These are phyloP conservation scores for Leccinum subtestaceum DNA, from an alignment of 768 basidiomycete genomes.

Conservation along the genomic window DNA sequence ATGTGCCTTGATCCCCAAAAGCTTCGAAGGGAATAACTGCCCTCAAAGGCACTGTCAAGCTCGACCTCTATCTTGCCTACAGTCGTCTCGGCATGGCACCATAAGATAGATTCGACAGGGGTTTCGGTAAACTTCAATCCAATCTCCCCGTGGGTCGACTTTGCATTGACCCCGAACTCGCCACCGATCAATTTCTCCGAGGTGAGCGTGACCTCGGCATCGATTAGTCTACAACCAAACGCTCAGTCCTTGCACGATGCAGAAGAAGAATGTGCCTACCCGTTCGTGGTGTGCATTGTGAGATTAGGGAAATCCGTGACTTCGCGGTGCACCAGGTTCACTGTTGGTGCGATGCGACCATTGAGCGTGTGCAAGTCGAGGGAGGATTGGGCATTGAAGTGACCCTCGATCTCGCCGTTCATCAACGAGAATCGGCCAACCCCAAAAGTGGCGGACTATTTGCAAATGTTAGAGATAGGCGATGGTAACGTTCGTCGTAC, in stretches of 20 bases:
- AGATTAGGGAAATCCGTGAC: constrained; percentile 28
- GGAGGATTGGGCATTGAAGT: constrained; percentile 35
- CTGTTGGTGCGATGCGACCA: constrained; percentile 36
- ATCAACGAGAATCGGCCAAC: constrained; percentile 33
- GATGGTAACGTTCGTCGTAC: neutral
- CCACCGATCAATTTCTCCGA: constrained; percentile 31
- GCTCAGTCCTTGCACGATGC: constrained; percentile 1
- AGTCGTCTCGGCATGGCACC: constrained; percentile 29
- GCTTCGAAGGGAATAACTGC: constrained; percentile 34
- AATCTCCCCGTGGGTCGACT: constrained; percentile 31
- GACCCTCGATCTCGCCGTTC: constrained; percentile 47
- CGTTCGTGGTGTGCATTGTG: constrained; percentile 39
- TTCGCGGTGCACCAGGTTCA: constrained; percentile 35
- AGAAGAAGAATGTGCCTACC: constrained; percentile 30
- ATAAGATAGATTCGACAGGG: constrained; percentile 38
- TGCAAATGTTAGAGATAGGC: neutral
- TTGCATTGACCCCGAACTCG: constrained; percentile 32
- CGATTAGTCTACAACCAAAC: constrained; percentile 13
- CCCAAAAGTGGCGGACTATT: constrained; percentile 34
- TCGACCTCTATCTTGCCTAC: constrained; percentile 24
- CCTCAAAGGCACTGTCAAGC: constrained; percentile 42
- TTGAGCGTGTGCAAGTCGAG: constrained; percentile 41
- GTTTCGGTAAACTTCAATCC: constrained; percentile 26
- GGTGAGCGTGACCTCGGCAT: constrained; percentile 28
- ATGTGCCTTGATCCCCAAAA: constrained; percentile 24